Evolutionary conservation across 805 yeast species (phyloP), one percentile per base, ranked within the genome.

Genomic region (Hanseniaspora opuntiae): DNA sequence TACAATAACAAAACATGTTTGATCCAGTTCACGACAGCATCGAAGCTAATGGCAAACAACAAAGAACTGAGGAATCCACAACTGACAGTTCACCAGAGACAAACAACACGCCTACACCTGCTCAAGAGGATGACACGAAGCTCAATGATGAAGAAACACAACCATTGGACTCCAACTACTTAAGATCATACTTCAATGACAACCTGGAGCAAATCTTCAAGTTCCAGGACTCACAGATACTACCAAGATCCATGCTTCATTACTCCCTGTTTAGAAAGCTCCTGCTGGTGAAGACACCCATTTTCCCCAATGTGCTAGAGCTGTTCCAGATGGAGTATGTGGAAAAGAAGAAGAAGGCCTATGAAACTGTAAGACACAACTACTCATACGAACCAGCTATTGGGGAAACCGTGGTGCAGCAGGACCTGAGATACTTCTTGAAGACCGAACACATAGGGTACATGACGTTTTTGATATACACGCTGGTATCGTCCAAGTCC

Each of bases 21-120:
- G 53, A 49, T 25, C 53, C 53, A 33, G 37, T 49, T 22, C 36
- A 41, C 11, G 53, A 49, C 16, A 49, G 53, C 22, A 49, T 49
- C 3, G 44, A 41, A 14, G 47, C 41, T 36, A 49, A 49, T 17
- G 47, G 36, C 19, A 49, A 49, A 35, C 47, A 41, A n/a, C 41
- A 19, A 4, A 16, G 36, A 35, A 24, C 16, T n/a, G 38, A 35
- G 16, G 32, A 28, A 5, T 16, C 10, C 16, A 6, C 38, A 11
- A 17, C 12, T 12, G 37, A n/a, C 33, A 46, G 16, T 3, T 14
- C 19, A 44, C 17, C 14, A 28, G 32, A 25, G 28, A 32, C 12
- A 20, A 30, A 30, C 25, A 28, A 9, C 25, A 4, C 33, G 2
- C 14, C 33, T 3, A 11, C 30, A 7, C 11, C 30, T 28, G 9